Base-by-base conservation (phyloP, 2,329 filamentous ascomycete genomes). In the Cercospora zeae-maydis region DNA sequence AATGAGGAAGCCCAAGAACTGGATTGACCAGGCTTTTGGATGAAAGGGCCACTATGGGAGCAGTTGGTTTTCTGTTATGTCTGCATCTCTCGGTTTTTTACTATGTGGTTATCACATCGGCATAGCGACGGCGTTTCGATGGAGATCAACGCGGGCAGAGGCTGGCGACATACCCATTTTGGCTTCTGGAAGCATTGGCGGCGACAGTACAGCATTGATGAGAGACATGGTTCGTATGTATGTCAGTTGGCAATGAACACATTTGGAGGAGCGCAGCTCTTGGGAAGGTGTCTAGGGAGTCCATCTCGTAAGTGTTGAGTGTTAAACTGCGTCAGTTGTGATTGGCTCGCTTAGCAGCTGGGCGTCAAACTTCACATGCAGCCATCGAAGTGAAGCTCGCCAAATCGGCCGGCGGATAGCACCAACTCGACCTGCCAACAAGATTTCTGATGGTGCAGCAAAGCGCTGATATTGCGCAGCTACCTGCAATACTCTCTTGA, bases 11-110 rank as follows among this genome's bases (percentile, higher is more conserved):
- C 67, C 67, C 16, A 67, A 67, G 54, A 66, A 66, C 30, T 66
- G 63, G 63, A 65, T 67, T 36, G 67, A 69, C 37, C 63, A 66
- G 49, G 65, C 63, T 42, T 67, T 69, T 63, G 67, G 67, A n/a
- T 66, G 60, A 67, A 16, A 7, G 37, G 14, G 16, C 14, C 13
- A n/a, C 14, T 19, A 19, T 16, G 21, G 45, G 55, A 21, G 8
- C 4, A 33, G 60, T n/a, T 27, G 34, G 31, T 39, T 16, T 34
- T 16, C n/a, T n/a, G 10, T 9, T 58, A 33, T 16, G 36, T 31
- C 31, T 36, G 45, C 45, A 51, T 13, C 47, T 52, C 57, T 39
- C 39, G 30, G 36, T 55, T 47, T 31, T 10, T 39, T 61, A 36
- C 24, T 27, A 27, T 16, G 33, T 52, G 49, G 19, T 21, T 14